phyloP scores from a whole-genome alignment of 352 stramenopile species.

The Phytophthora tentaculata region DNA sequence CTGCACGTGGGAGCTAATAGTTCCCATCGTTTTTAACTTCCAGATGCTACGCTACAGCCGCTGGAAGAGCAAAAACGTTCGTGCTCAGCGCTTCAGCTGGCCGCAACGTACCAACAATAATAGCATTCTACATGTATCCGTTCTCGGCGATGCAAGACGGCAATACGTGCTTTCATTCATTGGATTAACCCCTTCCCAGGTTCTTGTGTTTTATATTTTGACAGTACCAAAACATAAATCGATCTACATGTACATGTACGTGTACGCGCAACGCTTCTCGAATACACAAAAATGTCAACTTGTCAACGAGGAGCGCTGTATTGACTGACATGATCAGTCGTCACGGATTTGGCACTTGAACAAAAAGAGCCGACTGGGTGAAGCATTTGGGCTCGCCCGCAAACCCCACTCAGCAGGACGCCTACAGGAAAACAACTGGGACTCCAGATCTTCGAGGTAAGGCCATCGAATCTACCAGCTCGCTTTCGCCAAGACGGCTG shows the following conservation, averaged over 20 bases:
- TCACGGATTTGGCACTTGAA: slow-evolving; percentile 21
- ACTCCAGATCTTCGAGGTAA: slow-evolving; percentile 6
- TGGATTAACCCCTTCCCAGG: too few relatives aligned
- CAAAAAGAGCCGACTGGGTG: slow-evolving; percentile 13
- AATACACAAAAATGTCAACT: slow-evolving; percentile 10
- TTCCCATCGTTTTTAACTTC: background rate
- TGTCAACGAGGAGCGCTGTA: slow-evolving; percentile 1
- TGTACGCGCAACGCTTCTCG: too few relatives aligned
- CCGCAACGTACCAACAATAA: too few relatives aligned
- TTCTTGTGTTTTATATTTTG: too few relatives aligned
- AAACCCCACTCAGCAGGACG: slow-evolving; percentile 14
- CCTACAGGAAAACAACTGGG: slow-evolving; percentile 25
- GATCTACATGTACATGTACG: too few relatives aligned
- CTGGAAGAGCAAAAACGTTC: background rate
- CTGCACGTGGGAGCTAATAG: background rate
- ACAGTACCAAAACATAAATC: too few relatives aligned
- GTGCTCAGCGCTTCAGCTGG: too few relatives aligned
- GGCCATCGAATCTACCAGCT: background rate
- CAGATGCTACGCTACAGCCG: background rate
- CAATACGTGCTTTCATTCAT: too few relatives aligned
- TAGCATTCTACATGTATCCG: too few relatives aligned
- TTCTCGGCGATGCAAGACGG: too few relatives aligned
- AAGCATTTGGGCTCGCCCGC: slow-evolving; percentile 14
- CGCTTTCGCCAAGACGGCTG: background rate
- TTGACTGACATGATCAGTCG: slow-evolving; percentile 24